Conservation (phyloP, 148 eudicot species). For the Tetragonia tetragonoides region DNA sequence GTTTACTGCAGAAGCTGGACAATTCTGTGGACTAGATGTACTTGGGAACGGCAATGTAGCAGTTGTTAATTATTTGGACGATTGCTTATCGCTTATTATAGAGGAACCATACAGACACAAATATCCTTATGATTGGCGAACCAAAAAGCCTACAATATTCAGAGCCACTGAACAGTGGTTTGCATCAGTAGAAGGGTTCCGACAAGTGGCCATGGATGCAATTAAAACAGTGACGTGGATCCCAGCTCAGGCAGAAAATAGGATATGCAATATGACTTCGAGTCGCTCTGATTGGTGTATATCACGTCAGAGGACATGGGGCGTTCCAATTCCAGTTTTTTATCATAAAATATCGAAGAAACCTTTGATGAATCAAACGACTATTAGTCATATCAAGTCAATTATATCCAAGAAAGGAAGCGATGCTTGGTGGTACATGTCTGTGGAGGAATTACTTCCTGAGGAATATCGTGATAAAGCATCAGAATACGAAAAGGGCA, state of each 20-base stretch:
- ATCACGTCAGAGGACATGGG: constrained; percentile 98
- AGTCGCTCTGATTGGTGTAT: constrained; percentile 99
- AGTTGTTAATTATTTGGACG: constrained; percentile 75
- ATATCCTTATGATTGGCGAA: constrained; percentile 99
- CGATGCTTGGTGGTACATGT: constrained; percentile 99
- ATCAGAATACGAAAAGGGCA: constrained; percentile 72
- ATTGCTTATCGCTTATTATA: constrained; percentile 61
- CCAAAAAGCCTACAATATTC: constrained; percentile 95
- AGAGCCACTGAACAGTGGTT: constrained; percentile 99
- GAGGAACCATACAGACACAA: constrained; percentile 93
- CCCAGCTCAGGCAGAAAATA: constrained; percentile 91
- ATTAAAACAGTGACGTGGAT: constrained; percentile 77
- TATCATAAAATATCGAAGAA: constrained; percentile 84
- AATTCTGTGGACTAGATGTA: constrained; percentile 79
- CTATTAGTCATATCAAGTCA: constrained; percentile 77
- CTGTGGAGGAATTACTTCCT: constrained; percentile 84
- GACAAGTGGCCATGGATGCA: constrained; percentile 76
- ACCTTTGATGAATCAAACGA: constrained; percentile 84
- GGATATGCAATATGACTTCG: constrained; percentile 87
- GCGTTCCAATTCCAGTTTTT: constrained; percentile 97
- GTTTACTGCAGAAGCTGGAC: constrained; percentile 93
- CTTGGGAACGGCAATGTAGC: constrained; percentile 86
- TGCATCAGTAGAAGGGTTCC: constrained; percentile 98
- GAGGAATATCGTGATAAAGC: constrained; percentile 73
- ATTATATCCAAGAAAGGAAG: constrained; percentile 81